Percentiles rank a stretch among this genome's conserved stretches.
Conservation (phyloP, 805 yeast species). For the Metschnikowia proteae region DNA sequence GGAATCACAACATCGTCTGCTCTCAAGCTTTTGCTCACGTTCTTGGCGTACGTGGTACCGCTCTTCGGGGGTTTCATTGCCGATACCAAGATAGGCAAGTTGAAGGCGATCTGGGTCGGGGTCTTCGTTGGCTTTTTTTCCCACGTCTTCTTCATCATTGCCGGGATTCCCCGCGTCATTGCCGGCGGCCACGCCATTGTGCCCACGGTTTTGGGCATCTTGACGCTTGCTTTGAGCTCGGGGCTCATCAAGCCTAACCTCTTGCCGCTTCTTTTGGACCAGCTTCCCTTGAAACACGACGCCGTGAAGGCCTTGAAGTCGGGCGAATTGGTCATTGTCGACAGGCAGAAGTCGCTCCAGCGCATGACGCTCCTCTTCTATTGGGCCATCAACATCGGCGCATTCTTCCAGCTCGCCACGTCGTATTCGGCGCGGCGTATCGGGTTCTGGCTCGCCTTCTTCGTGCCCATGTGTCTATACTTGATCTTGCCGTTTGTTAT, state of each 20-base stretch:
- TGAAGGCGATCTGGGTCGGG: slow-evolving; percentile 48
- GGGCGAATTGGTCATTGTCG: slow-evolving; percentile 65
- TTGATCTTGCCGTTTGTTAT: slow-evolving; percentile 31
- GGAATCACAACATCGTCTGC: slow-evolving; percentile 47
- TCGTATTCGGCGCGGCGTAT: slow-evolving; percentile 48
- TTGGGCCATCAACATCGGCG: slow-evolving; percentile 55
- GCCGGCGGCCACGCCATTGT: slow-evolving; percentile 25
- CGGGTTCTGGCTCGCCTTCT: slow-evolving; percentile 54
- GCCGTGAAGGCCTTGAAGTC: slow-evolving; percentile 52
- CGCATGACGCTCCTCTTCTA: slow-evolving; percentile 41
- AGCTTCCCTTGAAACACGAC: slow-evolving; percentile 53
- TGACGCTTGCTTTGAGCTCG: slow-evolving; percentile 33
- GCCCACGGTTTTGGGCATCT: slow-evolving; percentile 10
- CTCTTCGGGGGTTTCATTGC: slow-evolving; percentile 51
- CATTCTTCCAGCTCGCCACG: slow-evolving; percentile 50
- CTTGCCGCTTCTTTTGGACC: slow-evolving; percentile 47
- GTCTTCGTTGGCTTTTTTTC: slow-evolving; percentile 44
- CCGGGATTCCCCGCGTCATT: slow-evolving; percentile 42
- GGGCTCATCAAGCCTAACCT: slow-evolving; percentile 55
- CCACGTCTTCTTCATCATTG: slow-evolving; percentile 47
- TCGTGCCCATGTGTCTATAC: slow-evolving; percentile 34
- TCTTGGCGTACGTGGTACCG: slow-evolving; percentile 50
- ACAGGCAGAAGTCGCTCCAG: slow-evolving; percentile 42
- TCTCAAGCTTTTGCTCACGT: slow-evolving; percentile 45
- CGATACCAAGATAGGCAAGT: slow-evolving; percentile 46